Conservation (phyloP, 2,329 filamentous ascomycete genomes). For the Pseudocercospora fuligena region DNA sequence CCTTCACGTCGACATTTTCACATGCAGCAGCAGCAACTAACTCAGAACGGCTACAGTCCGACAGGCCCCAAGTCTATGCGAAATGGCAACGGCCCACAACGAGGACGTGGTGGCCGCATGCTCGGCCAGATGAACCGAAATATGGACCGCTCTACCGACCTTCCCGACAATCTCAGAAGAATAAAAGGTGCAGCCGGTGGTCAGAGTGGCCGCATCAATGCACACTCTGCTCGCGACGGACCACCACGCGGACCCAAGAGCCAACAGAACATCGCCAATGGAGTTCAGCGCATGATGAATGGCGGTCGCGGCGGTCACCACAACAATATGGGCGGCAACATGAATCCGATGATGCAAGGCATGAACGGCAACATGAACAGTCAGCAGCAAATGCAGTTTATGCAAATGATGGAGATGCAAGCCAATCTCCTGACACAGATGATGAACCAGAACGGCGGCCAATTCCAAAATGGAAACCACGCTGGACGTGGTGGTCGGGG, state of each 20-base stretch:
- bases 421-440: slow-evolving; percentile 83
- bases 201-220: slow-evolving; percentile 75
- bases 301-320: slow-evolving; percentile 31
- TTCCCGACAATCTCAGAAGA: slow-evolving; percentile 70
- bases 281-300: slow-evolving; percentile 42
- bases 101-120: slow-evolving; percentile 76
- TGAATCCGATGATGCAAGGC: slow-evolving; percentile 48
- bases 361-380: slow-evolving; percentile 58
- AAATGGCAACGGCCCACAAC: slow-evolving; percentile 59
- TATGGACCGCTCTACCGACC: slow-evolving; percentile 77
- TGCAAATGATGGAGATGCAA: slow-evolving; percentile 67
- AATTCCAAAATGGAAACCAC: slow-evolving; percentile 52
- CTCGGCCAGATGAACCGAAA: slow-evolving; percentile 74
- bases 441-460: slow-evolving; percentile 36
- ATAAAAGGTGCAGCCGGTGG: slow-evolving; percentile 72
- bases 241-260: slow-evolving; percentile 68
- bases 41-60: slow-evolving; percentile 62
- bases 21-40: slow-evolving; percentile 25
- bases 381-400: slow-evolving; percentile 74
- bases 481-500: slow-evolving; percentile 35
- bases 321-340: slow-evolving; percentile 26
- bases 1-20: slow-evolving; percentile 5
- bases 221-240: slow-evolving; percentile 67
- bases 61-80: slow-evolving; percentile 96
- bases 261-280: slow-evolving; percentile 56